A percentile compares a stretch with the other conserved stretches of the same genome.
These are phyloP conservation scores for Hymenoscyphus occultus DNA, from an alignment of 2,329 filamentous ascomycete species.

Conservation along the genomic window DNA sequence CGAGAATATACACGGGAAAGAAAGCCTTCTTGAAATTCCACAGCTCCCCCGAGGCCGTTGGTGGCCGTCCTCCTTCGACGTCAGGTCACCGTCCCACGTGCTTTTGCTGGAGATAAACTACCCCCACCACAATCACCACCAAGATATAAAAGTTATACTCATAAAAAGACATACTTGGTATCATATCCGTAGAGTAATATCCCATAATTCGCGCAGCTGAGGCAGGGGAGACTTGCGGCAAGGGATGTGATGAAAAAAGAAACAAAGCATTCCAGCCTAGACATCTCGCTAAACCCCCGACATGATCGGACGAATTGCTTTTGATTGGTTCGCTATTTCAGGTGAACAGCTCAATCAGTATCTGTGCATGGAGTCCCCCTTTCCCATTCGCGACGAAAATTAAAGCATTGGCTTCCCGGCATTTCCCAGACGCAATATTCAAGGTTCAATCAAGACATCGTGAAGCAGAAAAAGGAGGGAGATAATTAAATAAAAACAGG, in stretches of 20 bases:
- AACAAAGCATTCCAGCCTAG: too few species aligned
- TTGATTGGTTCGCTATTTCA: too few species aligned
- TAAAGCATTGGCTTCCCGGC: too few species aligned
- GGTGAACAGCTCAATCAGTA: too few species aligned
- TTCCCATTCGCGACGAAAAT: too few species aligned
- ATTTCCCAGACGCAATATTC: too few species aligned
- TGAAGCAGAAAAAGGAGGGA: too few species aligned
- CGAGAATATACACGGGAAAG: constrained; percentile 44
- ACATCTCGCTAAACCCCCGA: too few species aligned
- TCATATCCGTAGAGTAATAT: neutral
- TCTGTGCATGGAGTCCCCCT: too few species aligned
- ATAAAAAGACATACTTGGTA: neutral
- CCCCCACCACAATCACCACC: neutral
- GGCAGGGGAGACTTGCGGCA: neutral
- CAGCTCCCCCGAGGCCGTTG: constrained; percentile 1
- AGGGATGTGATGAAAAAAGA: neutral
- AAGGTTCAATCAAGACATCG: too few species aligned
- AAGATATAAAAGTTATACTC: neutral
- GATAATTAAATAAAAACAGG: too few species aligned
- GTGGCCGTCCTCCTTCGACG: neutral
- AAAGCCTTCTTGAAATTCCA: constrained; percentile 34
- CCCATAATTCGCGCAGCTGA: neutral
- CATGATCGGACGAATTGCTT: too few species aligned
- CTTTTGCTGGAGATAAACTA: neutral
- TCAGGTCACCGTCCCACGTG: neutral